phyloP scores from a whole-genome alignment of 768 basidiomycete genomes.

The Russula vinacea region DNA sequence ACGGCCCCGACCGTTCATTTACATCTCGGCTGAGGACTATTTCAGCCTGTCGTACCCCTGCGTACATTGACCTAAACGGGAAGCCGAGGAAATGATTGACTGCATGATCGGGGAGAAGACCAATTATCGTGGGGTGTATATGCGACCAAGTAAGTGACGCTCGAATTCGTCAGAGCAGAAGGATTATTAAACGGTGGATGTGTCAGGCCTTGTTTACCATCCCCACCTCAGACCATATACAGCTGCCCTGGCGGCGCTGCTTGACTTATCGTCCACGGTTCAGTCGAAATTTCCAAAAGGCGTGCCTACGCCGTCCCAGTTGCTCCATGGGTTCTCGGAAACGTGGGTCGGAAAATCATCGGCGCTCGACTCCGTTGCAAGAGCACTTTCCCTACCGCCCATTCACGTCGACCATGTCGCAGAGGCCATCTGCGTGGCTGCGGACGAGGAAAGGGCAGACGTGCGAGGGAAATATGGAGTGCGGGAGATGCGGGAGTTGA shows the following conservation, averaged over 20 bases:
- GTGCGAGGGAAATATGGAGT: slow-evolving; percentile 69
- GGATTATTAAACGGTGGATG: background rate
- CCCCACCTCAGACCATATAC: slow-evolving; percentile 89
- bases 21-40: slow-evolving; percentile 94
- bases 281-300: slow-evolving; percentile 57
- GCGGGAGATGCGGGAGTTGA: slow-evolving; percentile 65
- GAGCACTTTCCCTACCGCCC: slow-evolving; percentile 79
- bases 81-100: slow-evolving; percentile 74
- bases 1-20: slow-evolving; percentile 70
- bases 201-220: slow-evolving; percentile 89
- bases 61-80: slow-evolving; percentile 93
- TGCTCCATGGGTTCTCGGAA: slow-evolving; percentile 52
- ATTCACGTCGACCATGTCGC: slow-evolving; percentile 97
- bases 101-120: slow-evolving; percentile 46
- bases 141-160: slow-evolving; percentile 76
- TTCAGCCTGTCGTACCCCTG: slow-evolving; percentile 77
- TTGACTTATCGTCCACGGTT: slow-evolving; percentile 75
- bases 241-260: slow-evolving; percentile 76
- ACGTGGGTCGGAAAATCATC: slow-evolving; percentile 40
- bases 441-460: slow-evolving; percentile 45
- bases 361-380: slow-evolving; percentile 64
- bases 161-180: slow-evolving; percentile 7
- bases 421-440: slow-evolving; percentile 67
- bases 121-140: slow-evolving; percentile 67
- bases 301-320: slow-evolving; percentile 61